These are phyloP conservation scores for Glomus cerebriforme DNA, from an alignment of 192 early-diverging fungal species.

Conservation along the genomic window DNA sequence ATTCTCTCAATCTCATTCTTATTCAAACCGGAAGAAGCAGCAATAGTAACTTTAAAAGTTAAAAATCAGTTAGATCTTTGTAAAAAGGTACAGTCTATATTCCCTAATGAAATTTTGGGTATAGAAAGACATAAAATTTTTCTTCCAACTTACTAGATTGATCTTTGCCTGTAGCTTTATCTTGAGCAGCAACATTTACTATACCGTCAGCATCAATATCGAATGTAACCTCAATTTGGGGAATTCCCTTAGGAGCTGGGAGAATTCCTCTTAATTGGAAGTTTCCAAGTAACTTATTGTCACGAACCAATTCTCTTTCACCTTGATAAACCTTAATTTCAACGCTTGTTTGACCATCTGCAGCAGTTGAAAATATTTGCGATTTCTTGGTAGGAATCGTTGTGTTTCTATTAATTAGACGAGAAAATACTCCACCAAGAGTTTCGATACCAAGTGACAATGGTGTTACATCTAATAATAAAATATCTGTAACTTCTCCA, in stretches of 20 bases:
- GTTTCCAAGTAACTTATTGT: slow-evolving; percentile 98
- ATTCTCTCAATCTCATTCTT: slow-evolving; percentile 97
- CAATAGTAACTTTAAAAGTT: slow-evolving; percentile 73
- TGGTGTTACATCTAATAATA: slow-evolving; percentile 96
- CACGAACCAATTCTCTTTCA: slow-evolving; percentile 94
- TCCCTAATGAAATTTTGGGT: too few relatives aligned
- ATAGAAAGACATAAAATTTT: neutral
- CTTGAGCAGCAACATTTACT: slow-evolving; percentile 95
- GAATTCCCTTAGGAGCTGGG: slow-evolving; percentile 95
- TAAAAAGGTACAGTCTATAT: too few relatives aligned
- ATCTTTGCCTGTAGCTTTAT: slow-evolving; percentile 95
- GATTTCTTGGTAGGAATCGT: slow-evolving; percentile 99
- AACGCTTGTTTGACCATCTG: slow-evolving; percentile 97
- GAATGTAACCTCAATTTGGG: slow-evolving; percentile 98
- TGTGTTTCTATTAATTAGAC: slow-evolving; percentile 96
- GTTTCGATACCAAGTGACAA: slow-evolving; percentile 99
- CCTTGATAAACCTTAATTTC: slow-evolving; percentile 99
- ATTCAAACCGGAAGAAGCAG: slow-evolving; percentile 90
- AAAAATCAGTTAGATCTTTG: neutral
- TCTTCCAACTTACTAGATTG: slow-evolving; percentile 66
- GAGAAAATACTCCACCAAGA: slow-evolving; percentile 96
- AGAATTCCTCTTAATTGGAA: slow-evolving; percentile 95
- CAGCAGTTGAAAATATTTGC: slow-evolving; percentile 98
- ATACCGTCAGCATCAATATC: slow-evolving; percentile 99
- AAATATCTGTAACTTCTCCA: slow-evolving; percentile 93